Base-by-base conservation (phyloP, 371 early-diverging fungal species). In the Mortierella sp. region DNA sequence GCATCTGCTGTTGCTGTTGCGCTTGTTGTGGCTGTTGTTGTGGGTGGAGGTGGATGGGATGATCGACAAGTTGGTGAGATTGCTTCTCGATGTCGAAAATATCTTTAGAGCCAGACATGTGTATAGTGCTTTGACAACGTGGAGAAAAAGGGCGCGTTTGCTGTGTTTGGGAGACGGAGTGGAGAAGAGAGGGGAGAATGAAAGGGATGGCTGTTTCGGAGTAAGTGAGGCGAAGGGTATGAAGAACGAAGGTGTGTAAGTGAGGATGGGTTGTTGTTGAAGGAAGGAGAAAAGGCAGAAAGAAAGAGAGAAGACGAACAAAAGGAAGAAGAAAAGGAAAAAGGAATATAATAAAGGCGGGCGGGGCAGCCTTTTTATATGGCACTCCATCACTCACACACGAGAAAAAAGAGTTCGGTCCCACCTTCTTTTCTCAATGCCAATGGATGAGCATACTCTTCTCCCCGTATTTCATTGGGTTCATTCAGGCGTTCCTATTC, bases 101-200 rank as follows among this genome's bases (percentile, higher is more conserved):
- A 19, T 81, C 82, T 37, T 74, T 76, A 11, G 82, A 72, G 34
- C 46, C 51, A 77, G 86, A 86, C 86, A 86, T 86, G 82, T 79
- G 79, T 79, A 76, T 86, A 51, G 74, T 73, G 78, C 71, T 80
- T 59, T 54, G 77, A 75, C 71, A 61, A 10, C 4, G 44, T 69
- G 79, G 57, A 57, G 46, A 55, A 44, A 5, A 31, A 19, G 74
- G 61, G 57, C 54, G 54, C n/a, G 13, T 64, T 69, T 44, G 44
- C 50, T 19, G 46, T 77, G 61, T 50, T n/a, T 43, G 55, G n/a
- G 21, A 26, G 40, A 53, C 0, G 21, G 43, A 51, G 37, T 28
- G 16, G 40, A 69, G 24, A 24, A n/a, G n/a, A n/a, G n/a, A n/a
- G n/a, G n/a, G 24, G 43, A 50, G 8, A 31, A 44, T 28, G 19